Base-by-base conservation (phyloP, 805 yeast genomes). In the Hanseniaspora lindneri region DNA sequence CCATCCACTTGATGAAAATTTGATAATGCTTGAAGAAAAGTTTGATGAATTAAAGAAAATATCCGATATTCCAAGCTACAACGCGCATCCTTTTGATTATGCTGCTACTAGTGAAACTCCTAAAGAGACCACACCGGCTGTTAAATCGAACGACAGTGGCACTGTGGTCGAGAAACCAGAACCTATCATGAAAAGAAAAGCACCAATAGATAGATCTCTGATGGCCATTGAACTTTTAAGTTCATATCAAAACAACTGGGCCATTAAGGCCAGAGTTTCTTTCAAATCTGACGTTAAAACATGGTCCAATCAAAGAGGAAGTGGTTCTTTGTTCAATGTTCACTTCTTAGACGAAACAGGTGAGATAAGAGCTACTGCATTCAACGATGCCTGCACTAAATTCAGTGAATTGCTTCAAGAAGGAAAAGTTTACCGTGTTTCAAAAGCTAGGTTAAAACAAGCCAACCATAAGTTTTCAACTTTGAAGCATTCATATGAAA, bases 341-440 rank as follows among this genome's bases (percentile, higher is more conserved):
- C 85, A 86, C 56, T 77, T 92, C 51, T 67, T 89, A 50, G 98
- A 92, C 62, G 95, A 92, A 62, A 83, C 96, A 5, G 95, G 92
- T 58, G 97, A 92, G 68, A 92, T 92, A 56, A 75, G 92, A 59
- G 96, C 95, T 10, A 87, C 97, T 2, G 96, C 92, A 1, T 92
- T 92, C 66, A 84, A 83, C 62, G 89, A 85, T 33, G 74, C 75
- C 57, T 96, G 89, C 11, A 94, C 83, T 52, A 78, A 76, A 60
- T 82, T 76, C 60, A 80, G 76, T 67, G 83, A 81, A 56, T 58
- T 78, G 27, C 66, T 92, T 44, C 83, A 83, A 62, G 97, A 87
- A 60, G 96, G 95, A 30, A 79, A 83, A 64, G 94, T 84, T 7
- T 92, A 86, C 61, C 85, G 80, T 57, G 72, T 92, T 28, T 76